Conservation (phyloP, 306 rosid genomes). For the Trifolium subterraneum region DNA sequence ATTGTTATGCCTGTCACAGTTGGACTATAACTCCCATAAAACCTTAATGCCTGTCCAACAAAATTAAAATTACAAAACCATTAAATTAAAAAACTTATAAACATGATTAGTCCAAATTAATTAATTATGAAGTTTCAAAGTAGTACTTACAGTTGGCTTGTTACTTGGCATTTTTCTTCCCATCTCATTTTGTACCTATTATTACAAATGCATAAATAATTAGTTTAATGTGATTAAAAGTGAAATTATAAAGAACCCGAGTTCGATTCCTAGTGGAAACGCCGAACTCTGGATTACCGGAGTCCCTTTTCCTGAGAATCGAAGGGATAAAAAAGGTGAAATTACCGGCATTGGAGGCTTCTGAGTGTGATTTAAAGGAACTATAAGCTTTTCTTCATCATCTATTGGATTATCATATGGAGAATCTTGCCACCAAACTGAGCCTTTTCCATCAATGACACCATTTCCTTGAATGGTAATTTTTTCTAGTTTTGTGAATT, state of each 20-base stretch:
- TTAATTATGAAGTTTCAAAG: not conserved
- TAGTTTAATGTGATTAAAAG: constrained; percentile 21
- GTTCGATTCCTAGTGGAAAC: too few species aligned
- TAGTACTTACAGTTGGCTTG: constrained; percentile 90
- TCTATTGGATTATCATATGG: constrained; percentile 75
- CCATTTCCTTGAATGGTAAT: constrained; percentile 88
- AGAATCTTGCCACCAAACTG: constrained; percentile 85
- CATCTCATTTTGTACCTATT: constrained; percentile 71
- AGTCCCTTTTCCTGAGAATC: too few species aligned
- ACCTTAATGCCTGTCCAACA: constrained; percentile 76
- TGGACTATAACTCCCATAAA: constrained; percentile 82
- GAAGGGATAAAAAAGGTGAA: not conserved
- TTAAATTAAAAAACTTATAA: constrained; percentile 37
- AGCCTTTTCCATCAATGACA: constrained; percentile 86
- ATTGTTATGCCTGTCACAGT: constrained; percentile 91
- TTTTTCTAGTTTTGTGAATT: constrained; percentile 75
- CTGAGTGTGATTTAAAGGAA: constrained; percentile 67
- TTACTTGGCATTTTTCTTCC: constrained; percentile 74
- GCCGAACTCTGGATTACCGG: too few species aligned
- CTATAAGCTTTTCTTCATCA: constrained; percentile 73
- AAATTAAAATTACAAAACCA: constrained; percentile 10
- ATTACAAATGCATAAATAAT: constrained; percentile 30
- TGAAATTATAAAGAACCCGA: constrained; percentile 34
- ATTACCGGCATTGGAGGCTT: constrained; percentile 73
- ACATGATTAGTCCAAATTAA: constrained; percentile 6